Conservation (phyloP, 768 basidiomycete genomes). For the Boletus subparvulus region DNA sequence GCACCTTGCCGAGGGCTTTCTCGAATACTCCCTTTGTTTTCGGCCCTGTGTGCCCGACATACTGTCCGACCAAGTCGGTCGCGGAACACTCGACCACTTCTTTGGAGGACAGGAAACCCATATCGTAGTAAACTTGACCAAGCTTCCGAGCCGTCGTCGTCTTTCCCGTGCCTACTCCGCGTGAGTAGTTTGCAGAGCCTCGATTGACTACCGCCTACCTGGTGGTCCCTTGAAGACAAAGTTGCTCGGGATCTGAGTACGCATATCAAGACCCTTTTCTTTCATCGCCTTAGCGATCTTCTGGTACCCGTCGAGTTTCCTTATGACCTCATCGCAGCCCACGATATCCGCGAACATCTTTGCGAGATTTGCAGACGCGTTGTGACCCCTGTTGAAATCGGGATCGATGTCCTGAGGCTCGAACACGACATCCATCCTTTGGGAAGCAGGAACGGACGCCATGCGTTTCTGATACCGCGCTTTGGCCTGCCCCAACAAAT, state of each 20-base stretch:
- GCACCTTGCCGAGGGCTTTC: conserved; percentile 63
- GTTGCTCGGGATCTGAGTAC: conserved; percentile 54
- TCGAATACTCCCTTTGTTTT: conserved; percentile 62
- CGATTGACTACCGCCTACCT: conserved; percentile 35
- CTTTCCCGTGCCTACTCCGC: conserved; percentile 57
- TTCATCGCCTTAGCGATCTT: conserved; percentile 47
- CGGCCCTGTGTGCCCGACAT: conserved; percentile 71
- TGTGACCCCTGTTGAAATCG: conserved; percentile 49
- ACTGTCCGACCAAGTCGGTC: conserved; percentile 68
- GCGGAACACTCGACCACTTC: conserved; percentile 70
- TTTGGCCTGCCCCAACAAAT: conserved; percentile 56
- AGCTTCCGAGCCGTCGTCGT: conserved; percentile 64
- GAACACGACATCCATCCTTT: conserved; percentile 34
- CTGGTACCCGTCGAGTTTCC: conserved; percentile 52
- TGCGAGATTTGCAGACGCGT: conserved; percentile 51
- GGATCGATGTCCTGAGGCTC: conserved; percentile 62
- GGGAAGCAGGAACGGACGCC: conserved; percentile 24
- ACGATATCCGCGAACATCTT: conserved; percentile 65
- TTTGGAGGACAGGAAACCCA: conserved; percentile 52
- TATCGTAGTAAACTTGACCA: conserved; percentile 63
- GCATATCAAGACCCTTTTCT: conserved; percentile 41
- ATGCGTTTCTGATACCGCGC: conserved; percentile 43
- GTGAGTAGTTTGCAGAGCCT: background rate
- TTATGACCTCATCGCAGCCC: conserved; percentile 55
- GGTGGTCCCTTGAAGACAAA: conserved; percentile 78